phyloP scores from a whole-genome alignment of 805 yeast species.

The Suhomyces xylopsoci region DNA sequence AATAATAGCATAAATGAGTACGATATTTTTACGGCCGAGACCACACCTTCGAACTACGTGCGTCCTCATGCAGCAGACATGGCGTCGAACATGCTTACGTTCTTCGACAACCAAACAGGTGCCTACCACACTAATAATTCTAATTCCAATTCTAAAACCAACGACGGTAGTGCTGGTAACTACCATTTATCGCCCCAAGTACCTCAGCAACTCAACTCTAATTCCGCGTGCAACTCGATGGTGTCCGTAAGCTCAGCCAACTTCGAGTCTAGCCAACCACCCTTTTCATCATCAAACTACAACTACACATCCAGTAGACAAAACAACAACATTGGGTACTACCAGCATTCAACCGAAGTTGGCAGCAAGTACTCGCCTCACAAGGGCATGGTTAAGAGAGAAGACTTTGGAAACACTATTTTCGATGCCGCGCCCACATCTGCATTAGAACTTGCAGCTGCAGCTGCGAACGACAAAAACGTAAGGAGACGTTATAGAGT shows the following conservation, averaged over 20 bases:
- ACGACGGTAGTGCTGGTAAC: conserved; percentile 1
- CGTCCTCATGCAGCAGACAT: not conserved
- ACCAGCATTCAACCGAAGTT: not conserved
- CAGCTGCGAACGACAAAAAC: not conserved
- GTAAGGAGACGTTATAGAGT: conserved; percentile 35
- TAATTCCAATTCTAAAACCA: not conserved
- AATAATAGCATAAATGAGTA: conserved; percentile 1
- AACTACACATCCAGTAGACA: conserved; percentile 4
- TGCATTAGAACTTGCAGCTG: conserved; percentile 1
- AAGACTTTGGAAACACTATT: not conserved
- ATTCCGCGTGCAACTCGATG: not conserved
- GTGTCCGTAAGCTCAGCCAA: not conserved
- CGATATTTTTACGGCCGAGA: conserved; percentile 4
- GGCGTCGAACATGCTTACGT: conserved; percentile 1
- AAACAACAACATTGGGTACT: not conserved
- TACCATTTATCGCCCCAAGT: conserved; percentile 2
- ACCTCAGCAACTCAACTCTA: not conserved
- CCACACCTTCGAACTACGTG: not conserved
- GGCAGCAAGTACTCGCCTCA: not conserved
- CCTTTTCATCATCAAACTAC: not conserved
- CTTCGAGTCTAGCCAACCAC: conserved; percentile 3
- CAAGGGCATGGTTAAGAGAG: not conserved
- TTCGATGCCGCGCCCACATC: not conserved
- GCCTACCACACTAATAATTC: conserved; percentile 1
- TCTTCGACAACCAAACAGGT: conserved; percentile 2